Conservation (phyloP, 305 asterid genomes). For the Salvia sclarea region DNA sequence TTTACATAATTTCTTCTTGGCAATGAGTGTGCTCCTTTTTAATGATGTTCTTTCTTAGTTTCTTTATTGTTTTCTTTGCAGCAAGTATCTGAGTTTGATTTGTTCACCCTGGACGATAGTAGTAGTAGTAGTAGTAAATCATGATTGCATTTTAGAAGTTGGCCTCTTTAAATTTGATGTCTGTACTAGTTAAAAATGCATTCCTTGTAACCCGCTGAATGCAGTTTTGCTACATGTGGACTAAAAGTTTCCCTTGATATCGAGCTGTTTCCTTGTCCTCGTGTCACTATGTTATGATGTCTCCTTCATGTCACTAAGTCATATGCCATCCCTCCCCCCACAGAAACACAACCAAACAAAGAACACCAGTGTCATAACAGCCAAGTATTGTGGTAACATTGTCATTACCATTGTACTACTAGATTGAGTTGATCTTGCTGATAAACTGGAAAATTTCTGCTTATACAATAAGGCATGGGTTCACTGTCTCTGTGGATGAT, state of each 20-base stretch:
- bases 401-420: not conserved
- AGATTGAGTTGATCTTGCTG: not conserved
- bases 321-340: not conserved
- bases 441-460: not conserved
- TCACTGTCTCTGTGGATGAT: constrained; percentile 1
- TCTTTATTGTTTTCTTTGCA: constrained; percentile 40
- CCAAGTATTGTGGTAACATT: not conserved
- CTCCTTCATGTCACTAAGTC: not conserved
- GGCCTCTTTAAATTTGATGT: constrained; percentile 6
- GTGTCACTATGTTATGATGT: not conserved
- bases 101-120: constrained; percentile 94
- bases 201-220: not conserved
- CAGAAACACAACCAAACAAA: not conserved
- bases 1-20: constrained; percentile 17
- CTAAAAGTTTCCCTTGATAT: not conserved
- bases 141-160: constrained; percentile 13
- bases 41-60: not conserved
- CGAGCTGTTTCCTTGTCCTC: not conserved
- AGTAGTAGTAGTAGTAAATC: too few relatives aligned
- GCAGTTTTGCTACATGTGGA: not conserved
- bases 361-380: not conserved
- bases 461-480: not conserved
- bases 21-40: constrained; percentile 7
- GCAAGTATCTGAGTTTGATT: constrained; percentile 94
- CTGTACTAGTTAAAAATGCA: constrained; percentile 6